Percentiles rank a stretch among this genome's conserved stretches.
These are phyloP conservation scores for Tetrapisispora fleetii DNA, from an alignment of 805 yeast species.

Conservation along the genomic window DNA sequence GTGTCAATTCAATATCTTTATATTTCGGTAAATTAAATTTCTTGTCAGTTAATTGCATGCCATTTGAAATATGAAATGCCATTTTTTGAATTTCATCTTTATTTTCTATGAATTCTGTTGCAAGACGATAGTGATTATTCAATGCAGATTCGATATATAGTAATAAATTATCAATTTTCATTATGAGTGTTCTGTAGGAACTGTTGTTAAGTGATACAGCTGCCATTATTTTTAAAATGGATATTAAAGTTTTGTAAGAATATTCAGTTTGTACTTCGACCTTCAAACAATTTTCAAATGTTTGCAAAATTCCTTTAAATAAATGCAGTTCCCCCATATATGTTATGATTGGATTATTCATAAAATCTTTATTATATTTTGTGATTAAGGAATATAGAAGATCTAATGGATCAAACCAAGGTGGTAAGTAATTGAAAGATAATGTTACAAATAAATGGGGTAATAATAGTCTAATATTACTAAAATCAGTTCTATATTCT, in stretches of 20 bases:
- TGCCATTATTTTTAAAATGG: conserved; percentile 23
- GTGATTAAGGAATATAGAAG: conserved; percentile 14
- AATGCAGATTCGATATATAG: conserved; percentile 17
- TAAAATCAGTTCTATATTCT: conserved; percentile 9
- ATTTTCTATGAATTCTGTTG: conserved; percentile 14
- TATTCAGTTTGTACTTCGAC: conserved; percentile 10
- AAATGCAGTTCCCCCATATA: conserved; percentile 19
- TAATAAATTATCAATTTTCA: conserved; percentile 15
- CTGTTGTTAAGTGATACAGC: conserved; percentile 24
- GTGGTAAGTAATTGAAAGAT: conserved; percentile 18
- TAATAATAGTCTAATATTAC: conserved; percentile 12
- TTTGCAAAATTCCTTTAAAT: conserved; percentile 16
- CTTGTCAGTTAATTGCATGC: not conserved
- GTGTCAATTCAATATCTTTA: conserved; percentile 15
- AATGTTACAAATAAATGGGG: conserved; percentile 22
- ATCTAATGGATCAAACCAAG: conserved; percentile 28
- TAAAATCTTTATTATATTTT: conserved; percentile 17
- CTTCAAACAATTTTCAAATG: conserved; percentile 17
- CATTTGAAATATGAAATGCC: not conserved
- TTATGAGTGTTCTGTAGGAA: conserved; percentile 14
- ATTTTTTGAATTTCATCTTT: conserved; percentile 6
- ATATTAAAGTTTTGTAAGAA: conserved; percentile 12
- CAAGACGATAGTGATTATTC: conserved; percentile 13
- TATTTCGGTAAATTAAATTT: conserved; percentile 14
- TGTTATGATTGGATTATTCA: conserved; percentile 19